phyloP scores from a whole-genome alignment of 805 yeast genomes.

The Tetrapisispora arboricola region DNA sequence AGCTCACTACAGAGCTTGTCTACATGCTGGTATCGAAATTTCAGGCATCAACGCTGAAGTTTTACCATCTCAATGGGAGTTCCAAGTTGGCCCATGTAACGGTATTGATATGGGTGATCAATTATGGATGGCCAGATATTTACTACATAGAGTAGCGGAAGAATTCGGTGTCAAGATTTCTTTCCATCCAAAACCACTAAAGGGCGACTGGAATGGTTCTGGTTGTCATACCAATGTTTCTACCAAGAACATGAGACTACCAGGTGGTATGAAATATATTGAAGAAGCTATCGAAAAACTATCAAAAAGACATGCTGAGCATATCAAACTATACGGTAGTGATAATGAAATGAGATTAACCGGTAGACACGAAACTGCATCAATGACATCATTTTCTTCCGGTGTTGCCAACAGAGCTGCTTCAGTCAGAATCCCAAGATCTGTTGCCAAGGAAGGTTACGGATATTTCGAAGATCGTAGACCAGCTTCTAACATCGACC shows the following conservation, averaged over 20 bases:
- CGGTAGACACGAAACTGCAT: conserved; percentile 98
- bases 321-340: conserved; percentile 87
- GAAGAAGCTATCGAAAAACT: conserved; percentile 89
- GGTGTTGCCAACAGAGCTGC: conserved; percentile 99
- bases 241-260: conserved; percentile 78
- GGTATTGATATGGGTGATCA: conserved; percentile 97
- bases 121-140: conserved; percentile 91
- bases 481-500: conserved; percentile 99
- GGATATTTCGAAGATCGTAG: conserved; percentile 99
- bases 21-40: conserved; percentile 80
- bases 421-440: conserved; percentile 96
- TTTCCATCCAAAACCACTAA: conserved; percentile 97
- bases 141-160: conserved; percentile 91
- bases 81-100: conserved; percentile 97
- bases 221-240: conserved; percentile 99
- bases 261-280: conserved; percentile 94
- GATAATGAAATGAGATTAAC: conserved; percentile 94
- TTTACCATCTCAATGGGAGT: conserved; percentile 99
- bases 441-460: conserved; percentile 94
- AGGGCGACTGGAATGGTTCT: conserved; percentile 99
- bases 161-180: conserved; percentile 98
- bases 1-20: conserved; percentile 98
- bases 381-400: conserved; percentile 78
- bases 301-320: conserved; percentile 94
- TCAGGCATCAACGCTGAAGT: conserved; percentile 99